Evolutionary conservation across 306 rosid species (phyloP), one percentile per base, ranked within the genome.

Genomic region (Casuarina equisetifolia): DNA sequence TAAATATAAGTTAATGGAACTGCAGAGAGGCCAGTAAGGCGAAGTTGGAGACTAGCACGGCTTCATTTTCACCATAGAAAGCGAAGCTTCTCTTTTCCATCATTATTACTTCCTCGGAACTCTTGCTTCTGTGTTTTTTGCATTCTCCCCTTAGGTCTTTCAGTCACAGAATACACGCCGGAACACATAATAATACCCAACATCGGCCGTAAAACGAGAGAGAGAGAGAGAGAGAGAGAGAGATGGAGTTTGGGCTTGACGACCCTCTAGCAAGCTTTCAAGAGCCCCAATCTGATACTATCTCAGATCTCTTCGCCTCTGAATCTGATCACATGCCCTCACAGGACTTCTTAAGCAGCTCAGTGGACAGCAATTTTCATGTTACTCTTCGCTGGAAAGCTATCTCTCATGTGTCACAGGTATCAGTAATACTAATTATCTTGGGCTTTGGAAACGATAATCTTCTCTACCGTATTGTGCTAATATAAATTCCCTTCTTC

Each of bases 211-310:
- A 58, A 3, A 9, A 20, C 7, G 0, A 54, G 12, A 16, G 36
- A 32, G 16, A 6, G 42, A 9, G 35, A 79, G 53, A 72, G 50
- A 67, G 71, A 59, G 9, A 3, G 6, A 16, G 39, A 44, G 63
- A 80, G 43, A 92, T 92, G 96, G 90, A 87, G 78, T 87, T 90
- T 82, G 87, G 84, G 86, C 87, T 84, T 80, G 84, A 82, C 80
- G 82, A 91, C 77, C 88, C 92, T 40, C 64, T 86, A 25, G 72
- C 81, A 75, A 79, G 69, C 82, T 80, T 88, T 80, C 79, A 74
- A 71, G 87, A 82, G 77, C 87, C 87, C 42, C 52, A 77, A 81
- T 40, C 39, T 36, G 79, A 50, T 69, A 49, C 85, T 3, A 66
- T 86, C 64, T 72, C 89, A 40, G 82, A 85, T 66, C 88, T 92